Conservation (phyloP, 805 yeast species). For the Saccharomycopsis sp. region DNA sequence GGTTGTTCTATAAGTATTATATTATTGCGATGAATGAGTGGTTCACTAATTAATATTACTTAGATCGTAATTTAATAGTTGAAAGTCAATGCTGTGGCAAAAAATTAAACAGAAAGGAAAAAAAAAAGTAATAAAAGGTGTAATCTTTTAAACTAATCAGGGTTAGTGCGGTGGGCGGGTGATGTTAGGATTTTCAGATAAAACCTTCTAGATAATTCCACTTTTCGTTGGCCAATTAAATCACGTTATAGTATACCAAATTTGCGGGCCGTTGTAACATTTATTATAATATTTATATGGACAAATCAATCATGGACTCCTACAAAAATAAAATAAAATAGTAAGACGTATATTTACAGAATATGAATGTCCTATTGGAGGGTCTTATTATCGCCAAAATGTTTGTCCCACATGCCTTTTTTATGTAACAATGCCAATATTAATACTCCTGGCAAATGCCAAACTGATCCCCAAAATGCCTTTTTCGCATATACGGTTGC, state of each 20-base stretch:
- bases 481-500: slow-evolving; percentile 73
- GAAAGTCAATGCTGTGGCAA: not conserved
- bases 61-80: no score
- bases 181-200: slow-evolving; percentile 10
- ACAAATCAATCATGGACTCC: not conserved
- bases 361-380: no score
- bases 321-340: not conserved
- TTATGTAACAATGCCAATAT: slow-evolving; percentile 92
- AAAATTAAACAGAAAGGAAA: not conserved
- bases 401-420: slow-evolving; percentile 89
- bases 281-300: not conserved
- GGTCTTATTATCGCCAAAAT: slow-evolving; percentile 31
- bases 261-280: not conserved
- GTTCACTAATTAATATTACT: not conserved
- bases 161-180: not conserved
- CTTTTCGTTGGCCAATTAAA: not conserved
- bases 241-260: not conserved
- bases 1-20: slow-evolving; percentile 1
- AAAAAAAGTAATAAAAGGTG: no score
- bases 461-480: slow-evolving; percentile 89
- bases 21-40: slow-evolving; percentile 6
- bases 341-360: not conserved
- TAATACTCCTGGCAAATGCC: slow-evolving; percentile 87
- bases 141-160: not conserved
- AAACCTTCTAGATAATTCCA: not conserved